Percentiles rank a stretch among this genome's conserved stretches.
Conservation (phyloP, 1,139 yeast genomes). For the Ogataea hybrid region DNA sequence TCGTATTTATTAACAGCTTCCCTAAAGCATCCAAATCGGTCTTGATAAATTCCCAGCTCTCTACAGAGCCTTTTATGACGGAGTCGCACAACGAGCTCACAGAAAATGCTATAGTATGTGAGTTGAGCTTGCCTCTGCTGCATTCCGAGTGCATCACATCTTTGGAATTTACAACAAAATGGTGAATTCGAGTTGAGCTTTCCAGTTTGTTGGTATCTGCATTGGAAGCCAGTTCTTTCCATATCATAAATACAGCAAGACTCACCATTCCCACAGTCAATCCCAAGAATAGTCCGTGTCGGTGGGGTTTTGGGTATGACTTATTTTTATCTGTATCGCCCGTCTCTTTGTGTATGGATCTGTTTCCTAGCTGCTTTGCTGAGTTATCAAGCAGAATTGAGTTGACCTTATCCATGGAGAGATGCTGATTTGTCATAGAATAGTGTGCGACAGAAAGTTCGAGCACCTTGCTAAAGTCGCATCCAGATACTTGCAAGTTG, state of each 20-base stretch:
- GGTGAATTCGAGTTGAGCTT: slow-evolving; percentile 5
- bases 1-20: slow-evolving; percentile 14
- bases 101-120: background rate
- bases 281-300: slow-evolving; percentile 5
- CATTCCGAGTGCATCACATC: slow-evolving; percentile 11
- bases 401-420: slow-evolving; percentile 20
- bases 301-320: slow-evolving; percentile 5
- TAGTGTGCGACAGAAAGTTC: slow-evolving; percentile 9
- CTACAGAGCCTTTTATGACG: slow-evolving; percentile 7
- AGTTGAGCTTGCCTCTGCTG: slow-evolving; percentile 4
- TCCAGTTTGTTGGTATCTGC: background rate
- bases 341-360: slow-evolving; percentile 3
- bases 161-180: slow-evolving; percentile 6
- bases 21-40: slow-evolving; percentile 17
- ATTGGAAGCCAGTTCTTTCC: slow-evolving; percentile 21
- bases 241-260: slow-evolving; percentile 25
- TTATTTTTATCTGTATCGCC: slow-evolving; percentile 4
- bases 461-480: slow-evolving; percentile 9
- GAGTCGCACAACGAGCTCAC: slow-evolving; percentile 6
- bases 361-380: slow-evolving; percentile 8
- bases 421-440: slow-evolving; percentile 2
- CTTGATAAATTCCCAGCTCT: slow-evolving; percentile 12
- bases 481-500: slow-evolving; percentile 20
- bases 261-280: slow-evolving; percentile 29
- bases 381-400: slow-evolving; percentile 24